A percentile compares a stretch with the other conserved stretches of the same genome.
phyloP scores from a whole-genome alignment of 2,329 filamentous ascomycete species.

The Stagonosporopsis rhizophila region DNA sequence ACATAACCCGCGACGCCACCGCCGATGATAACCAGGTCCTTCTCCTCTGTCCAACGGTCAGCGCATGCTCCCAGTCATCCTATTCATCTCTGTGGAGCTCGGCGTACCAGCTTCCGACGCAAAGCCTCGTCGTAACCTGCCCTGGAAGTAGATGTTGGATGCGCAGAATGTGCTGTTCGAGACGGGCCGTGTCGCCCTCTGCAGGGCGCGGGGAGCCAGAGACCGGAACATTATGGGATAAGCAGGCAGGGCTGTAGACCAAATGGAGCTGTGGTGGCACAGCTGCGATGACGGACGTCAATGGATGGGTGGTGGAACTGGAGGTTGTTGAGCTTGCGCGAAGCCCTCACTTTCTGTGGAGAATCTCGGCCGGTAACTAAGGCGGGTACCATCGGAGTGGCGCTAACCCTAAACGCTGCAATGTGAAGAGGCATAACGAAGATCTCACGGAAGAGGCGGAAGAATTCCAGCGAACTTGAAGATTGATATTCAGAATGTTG shows the following conservation, averaged over 20 bases:
- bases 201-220: constrained; percentile 58
- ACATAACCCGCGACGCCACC: constrained; percentile 99
- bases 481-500: background rate
- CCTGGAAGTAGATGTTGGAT: constrained; percentile 56
- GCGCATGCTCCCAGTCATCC: constrained; percentile 27
- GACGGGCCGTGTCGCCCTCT: constrained; percentile 51
- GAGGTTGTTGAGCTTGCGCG: constrained; percentile 45
- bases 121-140: constrained; percentile 62
- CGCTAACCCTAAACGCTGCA: constrained; percentile 9
- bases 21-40: constrained; percentile 96
- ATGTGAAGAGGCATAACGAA: constrained; percentile 3
- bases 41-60: constrained; percentile 72
- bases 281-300: constrained; percentile 43
- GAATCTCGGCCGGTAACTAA: constrained; percentile 27
- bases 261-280: constrained; percentile 41
- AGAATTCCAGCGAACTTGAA: background rate
- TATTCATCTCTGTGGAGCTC: constrained; percentile 23
- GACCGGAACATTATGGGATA: constrained; percentile 59
- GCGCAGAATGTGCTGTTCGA: constrained; percentile 50
- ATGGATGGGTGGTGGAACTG: constrained; percentile 46
- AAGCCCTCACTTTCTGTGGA: constrained; percentile 14
- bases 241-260: constrained; percentile 30
- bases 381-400: constrained; percentile 35
- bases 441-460: constrained; percentile 3
- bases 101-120: constrained; percentile 60